A percentile compares a stretch with the other conserved stretches of the same genome.
Evolutionary conservation across 768 basidiomycete genomes (phyloP).

Genomic region (Leccinum variicolor): DNA sequence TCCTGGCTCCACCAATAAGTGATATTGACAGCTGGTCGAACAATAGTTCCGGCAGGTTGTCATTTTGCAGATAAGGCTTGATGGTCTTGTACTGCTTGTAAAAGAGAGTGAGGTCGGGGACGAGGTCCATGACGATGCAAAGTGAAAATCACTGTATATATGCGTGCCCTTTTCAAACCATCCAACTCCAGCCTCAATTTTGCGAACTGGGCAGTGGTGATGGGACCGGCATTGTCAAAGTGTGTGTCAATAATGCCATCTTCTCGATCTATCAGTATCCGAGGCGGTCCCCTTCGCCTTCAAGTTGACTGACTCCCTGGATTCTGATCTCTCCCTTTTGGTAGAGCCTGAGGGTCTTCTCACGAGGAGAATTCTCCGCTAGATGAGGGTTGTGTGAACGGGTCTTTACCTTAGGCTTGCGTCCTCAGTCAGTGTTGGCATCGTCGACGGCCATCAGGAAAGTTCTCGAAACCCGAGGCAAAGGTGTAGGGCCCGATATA

Average conservation of each 20-base stretch:
- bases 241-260: slow-evolving; percentile 12
- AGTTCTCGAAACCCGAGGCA: slow-evolving; percentile 17
- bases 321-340: slow-evolving; percentile 36
- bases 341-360: background rate
- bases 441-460: slow-evolving; percentile 30
- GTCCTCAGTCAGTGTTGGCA: slow-evolving; percentile 28
- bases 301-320: slow-evolving; percentile 28
- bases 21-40: slow-evolving; percentile 88
- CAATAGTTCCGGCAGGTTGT: slow-evolving; percentile 90
- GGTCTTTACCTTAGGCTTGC: slow-evolving; percentile 28
- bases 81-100: slow-evolving; percentile 99
- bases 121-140: slow-evolving; percentile 91
- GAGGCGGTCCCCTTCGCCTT: slow-evolving; percentile 22
- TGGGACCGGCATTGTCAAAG: slow-evolving; percentile 29
- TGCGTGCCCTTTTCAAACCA: slow-evolving; percentile 42
- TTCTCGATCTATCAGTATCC: slow-evolving; percentile 28
- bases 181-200: slow-evolving; percentile 58
- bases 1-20: slow-evolving; percentile 99
- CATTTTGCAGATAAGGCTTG: slow-evolving; percentile 93
- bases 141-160: background rate
- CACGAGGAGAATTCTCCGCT: slow-evolving; percentile 16
- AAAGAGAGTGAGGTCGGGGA: slow-evolving; percentile 86
- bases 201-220: slow-evolving; percentile 49
- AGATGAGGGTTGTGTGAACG: slow-evolving; percentile 24
- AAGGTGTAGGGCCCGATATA: slow-evolving; percentile 12